phyloP scores from a whole-genome alignment of 495 filamentous ascomycete genomes.

The Halenospora varia region DNA sequence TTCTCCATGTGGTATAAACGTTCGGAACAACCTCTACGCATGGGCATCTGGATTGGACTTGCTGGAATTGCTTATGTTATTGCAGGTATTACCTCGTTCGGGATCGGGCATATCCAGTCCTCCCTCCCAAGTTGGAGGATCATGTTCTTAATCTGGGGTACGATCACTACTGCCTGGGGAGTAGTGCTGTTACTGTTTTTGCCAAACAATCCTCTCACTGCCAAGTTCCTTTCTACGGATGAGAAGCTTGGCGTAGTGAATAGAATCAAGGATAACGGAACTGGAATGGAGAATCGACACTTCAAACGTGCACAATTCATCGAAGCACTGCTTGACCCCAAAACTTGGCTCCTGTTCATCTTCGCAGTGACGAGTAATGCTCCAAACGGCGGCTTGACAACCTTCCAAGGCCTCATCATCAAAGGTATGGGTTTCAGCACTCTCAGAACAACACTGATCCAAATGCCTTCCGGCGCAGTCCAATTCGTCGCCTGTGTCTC shows the following conservation, averaged over 20 bases:
- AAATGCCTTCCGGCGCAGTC: slow-evolving; percentile 51
- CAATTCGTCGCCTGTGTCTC: slow-evolving; percentile 19
- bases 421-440: slow-evolving; percentile 56
- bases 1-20: slow-evolving; percentile 58
- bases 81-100: slow-evolving; percentile 39
- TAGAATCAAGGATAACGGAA: slow-evolving; percentile 31
- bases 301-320: slow-evolving; percentile 36
- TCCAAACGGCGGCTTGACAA: slow-evolving; percentile 53
- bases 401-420: slow-evolving; percentile 59
- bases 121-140: slow-evolving; percentile 5
- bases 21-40: slow-evolving; percentile 4
- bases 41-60: slow-evolving; percentile 38
- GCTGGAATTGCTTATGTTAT: slow-evolving; percentile 39
- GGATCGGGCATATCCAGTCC: slow-evolving; percentile 5
- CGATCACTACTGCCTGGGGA: slow-evolving; percentile 28
- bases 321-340: slow-evolving; percentile 52
- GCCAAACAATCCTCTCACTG: slow-evolving; percentile 28
- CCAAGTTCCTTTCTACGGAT: slow-evolving; percentile 32
- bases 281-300: slow-evolving; percentile 15
- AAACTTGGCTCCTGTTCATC: slow-evolving; percentile 54
- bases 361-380: slow-evolving; percentile 44
- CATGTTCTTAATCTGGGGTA: slow-evolving; percentile 34
- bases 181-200: slow-evolving; percentile 28
- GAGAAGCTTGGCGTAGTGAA: slow-evolving; percentile 36
- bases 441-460: slow-evolving; percentile 42